Conservation (phyloP, 2,329 filamentous ascomycete species). For the Pezicula radicicola region DNA sequence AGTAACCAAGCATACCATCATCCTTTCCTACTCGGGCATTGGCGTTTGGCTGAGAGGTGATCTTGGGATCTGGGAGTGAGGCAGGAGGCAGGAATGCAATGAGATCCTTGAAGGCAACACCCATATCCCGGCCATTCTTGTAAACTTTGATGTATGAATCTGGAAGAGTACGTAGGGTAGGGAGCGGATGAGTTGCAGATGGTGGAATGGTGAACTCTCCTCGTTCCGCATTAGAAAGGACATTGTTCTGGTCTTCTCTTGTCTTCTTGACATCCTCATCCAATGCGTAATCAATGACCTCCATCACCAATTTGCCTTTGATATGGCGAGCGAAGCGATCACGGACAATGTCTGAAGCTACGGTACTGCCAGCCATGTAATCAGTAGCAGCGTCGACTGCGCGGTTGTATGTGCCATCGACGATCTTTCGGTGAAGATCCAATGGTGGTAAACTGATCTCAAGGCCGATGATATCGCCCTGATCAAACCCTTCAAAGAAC, state of each 20-base stretch:
- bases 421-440: constrained; percentile 80
- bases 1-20: constrained; percentile 94
- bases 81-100: constrained; percentile 90
- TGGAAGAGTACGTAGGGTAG: constrained; percentile 81
- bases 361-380: constrained; percentile 43
- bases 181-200: constrained; percentile 67
- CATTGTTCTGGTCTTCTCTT: constrained; percentile 63
- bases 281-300: constrained; percentile 84
- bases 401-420: constrained; percentile 83
- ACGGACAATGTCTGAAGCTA: constrained; percentile 78
- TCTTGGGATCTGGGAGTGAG: constrained; percentile 53
- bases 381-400: constrained; percentile 70
- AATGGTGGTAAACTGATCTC: constrained; percentile 90
- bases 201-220: constrained; percentile 53
- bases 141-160: constrained; percentile 84
- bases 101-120: constrained; percentile 83
- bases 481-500: constrained; percentile 63
- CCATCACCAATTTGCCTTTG: constrained; percentile 91
- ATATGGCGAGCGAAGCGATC: constrained; percentile 94
- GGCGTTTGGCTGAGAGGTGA: constrained; percentile 50
- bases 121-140: constrained; percentile 86
- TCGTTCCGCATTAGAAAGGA: constrained; percentile 33
- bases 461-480: constrained; percentile 91
- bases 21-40: constrained; percentile 85
- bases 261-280: constrained; percentile 86